Evolutionary conservation across 768 basidiomycete species (phyloP).

Genomic region (Pleurotus platypus): DNA sequence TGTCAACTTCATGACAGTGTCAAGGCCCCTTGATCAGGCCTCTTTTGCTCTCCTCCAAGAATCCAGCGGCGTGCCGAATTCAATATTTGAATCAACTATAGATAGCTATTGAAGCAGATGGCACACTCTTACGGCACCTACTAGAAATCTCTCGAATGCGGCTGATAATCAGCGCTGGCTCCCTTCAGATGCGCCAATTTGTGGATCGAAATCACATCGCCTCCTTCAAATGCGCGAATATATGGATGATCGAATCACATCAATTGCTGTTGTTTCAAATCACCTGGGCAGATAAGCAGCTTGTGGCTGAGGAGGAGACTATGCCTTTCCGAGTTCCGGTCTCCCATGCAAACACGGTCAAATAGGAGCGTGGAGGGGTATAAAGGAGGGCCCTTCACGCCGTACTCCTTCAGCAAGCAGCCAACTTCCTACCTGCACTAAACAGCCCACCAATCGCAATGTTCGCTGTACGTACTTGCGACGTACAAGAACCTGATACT

Average conservation of each 20-base stretch:
- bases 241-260: constrained; percentile 8
- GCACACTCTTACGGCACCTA: too few species aligned
- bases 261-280: not conserved
- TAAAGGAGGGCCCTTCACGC: not conserved
- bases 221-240: not conserved
- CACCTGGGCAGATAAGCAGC: constrained; percentile 4
- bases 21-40: not conserved
- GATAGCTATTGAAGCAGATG: too few species aligned
- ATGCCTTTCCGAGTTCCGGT: constrained; percentile 5
- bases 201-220: not conserved
- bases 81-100: too few species aligned
- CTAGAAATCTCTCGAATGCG: not conserved
- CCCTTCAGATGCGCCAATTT: constrained; percentile 3
- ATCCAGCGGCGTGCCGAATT: not conserved
- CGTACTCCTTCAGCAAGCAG: not conserved
- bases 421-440: not conserved
- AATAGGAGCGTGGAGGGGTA: not conserved
- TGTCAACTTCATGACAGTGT: not conserved
- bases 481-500: not conserved
- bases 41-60: not conserved
- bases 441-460: not conserved
- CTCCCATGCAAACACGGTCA: constrained; percentile 5
- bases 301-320: not conserved
- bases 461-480: constrained; percentile 4
- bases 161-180: not conserved